phyloP scores from a whole-genome alignment of 306 rosid species.

The Echinosophora koreensis region DNA sequence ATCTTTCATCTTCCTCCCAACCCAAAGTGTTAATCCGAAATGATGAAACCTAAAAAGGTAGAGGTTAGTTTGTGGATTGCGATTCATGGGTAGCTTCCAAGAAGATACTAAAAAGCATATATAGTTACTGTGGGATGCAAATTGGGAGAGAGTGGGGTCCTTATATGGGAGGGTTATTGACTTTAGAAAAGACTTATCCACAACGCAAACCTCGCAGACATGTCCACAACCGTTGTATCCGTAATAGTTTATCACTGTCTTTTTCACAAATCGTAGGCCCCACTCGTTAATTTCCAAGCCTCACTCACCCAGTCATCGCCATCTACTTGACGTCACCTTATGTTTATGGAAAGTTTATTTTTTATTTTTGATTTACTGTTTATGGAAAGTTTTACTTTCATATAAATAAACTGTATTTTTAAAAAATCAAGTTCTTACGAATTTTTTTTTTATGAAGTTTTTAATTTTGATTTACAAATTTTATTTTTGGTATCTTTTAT shows the following conservation, averaged over 20 bases:
- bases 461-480: no score
- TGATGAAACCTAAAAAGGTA: conserved; percentile 4
- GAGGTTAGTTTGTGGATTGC: not conserved
- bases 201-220: not conserved
- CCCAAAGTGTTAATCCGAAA: conserved; percentile 32
- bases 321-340: not conserved
- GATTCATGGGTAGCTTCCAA: conserved; percentile 8
- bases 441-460: no score
- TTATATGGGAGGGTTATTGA: conserved; percentile 34
- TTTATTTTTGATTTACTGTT: no score
- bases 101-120: conserved; percentile 40
- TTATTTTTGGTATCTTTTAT: no score
- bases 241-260: not conserved
- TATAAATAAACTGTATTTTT: no score
- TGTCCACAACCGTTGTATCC: conserved; percentile 59
- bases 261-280: not conserved
- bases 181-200: conserved; percentile 58
- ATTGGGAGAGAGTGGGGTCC: conserved; percentile 46
- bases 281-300: not conserved
- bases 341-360: no score
- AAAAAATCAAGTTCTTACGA: no score
- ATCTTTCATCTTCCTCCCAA: no score
- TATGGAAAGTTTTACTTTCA: no score
- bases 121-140: conserved; percentile 23
- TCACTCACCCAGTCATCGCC: not conserved